Evolutionary conservation across 2,329 filamentous ascomycete species (phyloP), one percentile per base, ranked within the genome.

Genomic region (Colletotrichum salicis): DNA sequence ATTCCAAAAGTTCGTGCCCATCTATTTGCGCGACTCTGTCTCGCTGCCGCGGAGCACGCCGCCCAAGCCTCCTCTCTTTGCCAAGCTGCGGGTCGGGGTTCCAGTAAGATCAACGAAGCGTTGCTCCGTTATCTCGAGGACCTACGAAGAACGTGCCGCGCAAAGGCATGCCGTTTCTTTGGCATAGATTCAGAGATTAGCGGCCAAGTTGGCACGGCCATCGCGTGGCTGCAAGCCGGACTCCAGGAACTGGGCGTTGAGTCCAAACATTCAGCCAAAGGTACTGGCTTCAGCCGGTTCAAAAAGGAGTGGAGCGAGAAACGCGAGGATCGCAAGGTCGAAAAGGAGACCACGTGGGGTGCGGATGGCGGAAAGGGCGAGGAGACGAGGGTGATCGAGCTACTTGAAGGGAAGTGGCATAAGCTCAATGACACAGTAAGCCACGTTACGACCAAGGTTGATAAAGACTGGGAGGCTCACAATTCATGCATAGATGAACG

Each of bases 341-440:
- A 96, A 76, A 94, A 90, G 78, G 92, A 90, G 57, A 83, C 85
- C 1, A 85, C 85, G 33, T 96, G 94, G 94, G 95, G 95, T 0
- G 86, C 91, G 57, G 95, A 98, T 82, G 96, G 92, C 0, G 96
- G 96, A 1, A 92, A 89, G 76, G 83, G 94, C 22, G 96, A 98
- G 80, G 96, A 99, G 82, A 90, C 88, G 2, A 88, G 95, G 67
- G 92, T 98, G 2, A 86, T 98, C 63, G 93, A 96, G 76, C 94
- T 96, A 90, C 84, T 99, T 41, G 90, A 97, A 76, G 88, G 86
- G 48, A 98, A 97, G 80, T 98, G 96, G 96, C 90, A 90, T 73
- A 96, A 95, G 83, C 90, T 95, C 82, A 99, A 99, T 78, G 94
- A 98, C 81, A 97, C 94, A 22, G 94, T 97, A 83, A 84, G 90